Percentiles rank a stretch among this genome's conserved stretches.
phyloP scores from a whole-genome alignment of 2,329 filamentous ascomycete species.

The Aureobasidium sp. region DNA sequence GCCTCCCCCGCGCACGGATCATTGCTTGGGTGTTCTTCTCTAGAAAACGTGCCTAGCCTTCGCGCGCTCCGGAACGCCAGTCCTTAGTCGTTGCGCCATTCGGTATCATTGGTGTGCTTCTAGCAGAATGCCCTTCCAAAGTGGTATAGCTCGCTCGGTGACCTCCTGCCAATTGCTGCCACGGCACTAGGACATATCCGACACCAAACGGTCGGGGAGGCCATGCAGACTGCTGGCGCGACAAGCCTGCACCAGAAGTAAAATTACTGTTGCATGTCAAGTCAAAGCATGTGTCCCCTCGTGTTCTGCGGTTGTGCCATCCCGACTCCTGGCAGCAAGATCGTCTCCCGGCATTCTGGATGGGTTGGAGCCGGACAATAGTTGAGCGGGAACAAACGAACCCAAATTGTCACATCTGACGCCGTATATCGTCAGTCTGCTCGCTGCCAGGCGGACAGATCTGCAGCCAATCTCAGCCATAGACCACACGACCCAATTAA shows the following conservation, averaged over 20 bases:
- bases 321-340: not conserved
- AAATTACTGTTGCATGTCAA: constrained; percentile 10
- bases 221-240: constrained; percentile 5
- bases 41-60: not conserved
- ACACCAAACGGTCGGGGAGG: constrained; percentile 13
- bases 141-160: constrained; percentile 4
- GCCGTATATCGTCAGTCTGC: not conserved
- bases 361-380: not conserved
- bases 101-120: not conserved
- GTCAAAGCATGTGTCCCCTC: not conserved
- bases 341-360: not conserved
- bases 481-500: not conserved
- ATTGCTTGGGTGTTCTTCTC: not conserved
- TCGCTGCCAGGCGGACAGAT: not conserved
- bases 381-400: not conserved
- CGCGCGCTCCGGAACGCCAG: not conserved
- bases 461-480: not conserved
- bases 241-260: constrained; percentile 1
- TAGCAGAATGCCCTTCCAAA: not conserved
- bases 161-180: constrained; percentile 5
- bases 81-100: constrained; percentile 6
- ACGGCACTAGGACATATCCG: constrained; percentile 13
- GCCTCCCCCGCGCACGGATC: not conserved
- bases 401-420: not conserved
- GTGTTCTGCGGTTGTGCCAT: not conserved